Evolutionary conservation across 2,329 filamentous ascomycete genomes (phyloP), one percentile per base, ranked within the genome.

Genomic region (Colletotrichum agaves): DNA sequence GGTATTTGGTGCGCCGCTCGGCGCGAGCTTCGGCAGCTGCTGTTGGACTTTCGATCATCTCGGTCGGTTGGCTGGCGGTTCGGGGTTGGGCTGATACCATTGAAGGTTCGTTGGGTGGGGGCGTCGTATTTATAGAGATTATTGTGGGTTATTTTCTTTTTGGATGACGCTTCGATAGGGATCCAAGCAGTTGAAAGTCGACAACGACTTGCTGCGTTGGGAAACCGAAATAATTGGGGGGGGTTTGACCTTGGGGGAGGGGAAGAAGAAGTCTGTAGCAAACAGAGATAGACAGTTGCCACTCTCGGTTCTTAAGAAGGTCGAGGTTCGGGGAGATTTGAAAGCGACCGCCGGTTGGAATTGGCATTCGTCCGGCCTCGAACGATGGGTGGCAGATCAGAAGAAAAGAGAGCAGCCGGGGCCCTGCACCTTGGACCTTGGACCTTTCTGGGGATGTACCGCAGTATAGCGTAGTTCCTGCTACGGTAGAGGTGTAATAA

Each of bases 1-100:
- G 88, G 76, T 88, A 82, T 63, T 81, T 77, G 55, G 82, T 77
- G 71, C 87, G 83, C 67, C 84, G 81, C 71, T 84, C 79, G 70
- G 78, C 77, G 67, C 81, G 80, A 72, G 79, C 78, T 67, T 82
- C 81, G 63, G 74, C 71, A 58, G 78, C 71, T 67, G 78, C 74
- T 50, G 77, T 72, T 68, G 75, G 73, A 67, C 74, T 73, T 71
- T 74, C 78, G 73, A 76, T 78, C 73, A 70, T 72, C 63, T 61
- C 70, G 66, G 11, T 13, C 31, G 55, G 23, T 37, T 11, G 53
- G 61, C 27, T 13, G 11, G 15, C 53, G 15, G 13, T 37, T 35
- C 5, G 19, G 11, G 13, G 39, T 7, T n/a, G 41, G 13, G 19
- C n/a, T 27, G 57, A 17, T 58, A 46, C 60, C 65, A 41, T 65